Percentiles rank a stretch among this genome's conserved stretches.
phyloP scores from a whole-genome alignment of 305 asterid species.

The Fraxinus latifolia region DNA sequence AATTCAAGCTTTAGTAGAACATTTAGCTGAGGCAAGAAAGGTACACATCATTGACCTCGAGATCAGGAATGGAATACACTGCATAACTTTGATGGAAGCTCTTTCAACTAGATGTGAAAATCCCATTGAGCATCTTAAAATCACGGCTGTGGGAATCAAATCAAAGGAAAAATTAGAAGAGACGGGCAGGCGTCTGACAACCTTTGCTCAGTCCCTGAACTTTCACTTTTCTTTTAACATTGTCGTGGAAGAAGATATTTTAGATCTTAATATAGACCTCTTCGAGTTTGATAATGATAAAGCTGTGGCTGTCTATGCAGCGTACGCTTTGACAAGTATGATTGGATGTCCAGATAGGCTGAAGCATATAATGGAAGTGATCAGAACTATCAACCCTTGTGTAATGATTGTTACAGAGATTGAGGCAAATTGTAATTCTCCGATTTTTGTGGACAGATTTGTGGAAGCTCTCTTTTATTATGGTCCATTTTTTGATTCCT shows the following conservation, averaged over 20 bases:
- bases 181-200: constrained; percentile 10
- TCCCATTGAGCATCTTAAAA: constrained; percentile 16
- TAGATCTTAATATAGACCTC: constrained; percentile 15
- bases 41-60: constrained; percentile 36
- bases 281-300: constrained; percentile 15
- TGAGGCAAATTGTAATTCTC: background rate
- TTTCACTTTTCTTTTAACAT: constrained; percentile 16
- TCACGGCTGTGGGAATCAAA: constrained; percentile 25
- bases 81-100: constrained; percentile 33
- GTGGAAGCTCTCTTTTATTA: constrained; percentile 1
- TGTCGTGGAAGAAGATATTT: constrained; percentile 23
- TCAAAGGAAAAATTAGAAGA: constrained; percentile 16
- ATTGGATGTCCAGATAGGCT: constrained; percentile 15
- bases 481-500: background rate
- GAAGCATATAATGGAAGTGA: constrained; percentile 23
- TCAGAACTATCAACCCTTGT: background rate
- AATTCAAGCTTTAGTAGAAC: constrained; percentile 34
- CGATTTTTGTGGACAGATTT: background rate
- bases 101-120: constrained; percentile 19
- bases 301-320: constrained; percentile 21
- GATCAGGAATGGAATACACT: constrained; percentile 28
- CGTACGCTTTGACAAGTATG: constrained; percentile 1
- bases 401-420: constrained; percentile 5
- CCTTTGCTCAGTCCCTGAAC: constrained; percentile 28
- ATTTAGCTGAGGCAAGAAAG: constrained; percentile 24